Percentiles rank a stretch among this genome's conserved stretches.
phyloP scores from a whole-genome alignment of 495 filamentous ascomycete species.

The Polyplosphaeria fusca region DNA sequence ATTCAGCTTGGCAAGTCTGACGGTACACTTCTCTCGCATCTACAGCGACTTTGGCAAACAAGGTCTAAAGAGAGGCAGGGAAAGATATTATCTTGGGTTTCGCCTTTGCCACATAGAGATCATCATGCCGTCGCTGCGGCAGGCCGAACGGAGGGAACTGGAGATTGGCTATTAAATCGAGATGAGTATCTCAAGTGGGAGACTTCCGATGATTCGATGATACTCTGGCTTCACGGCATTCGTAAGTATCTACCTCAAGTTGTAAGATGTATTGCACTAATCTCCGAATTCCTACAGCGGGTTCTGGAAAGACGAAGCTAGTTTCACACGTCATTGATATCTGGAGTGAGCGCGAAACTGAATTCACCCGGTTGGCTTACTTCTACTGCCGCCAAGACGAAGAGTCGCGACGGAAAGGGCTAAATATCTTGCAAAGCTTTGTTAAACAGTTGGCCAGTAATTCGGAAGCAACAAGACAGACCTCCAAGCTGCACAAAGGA shows the following conservation, averaged over 20 bases:
- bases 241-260: neutral
- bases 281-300: neutral
- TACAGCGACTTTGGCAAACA: neutral
- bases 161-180: slow-evolving; percentile 23
- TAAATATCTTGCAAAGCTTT: neutral
- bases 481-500: neutral
- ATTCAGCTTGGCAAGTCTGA: neutral
- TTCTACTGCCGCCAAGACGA: neutral
- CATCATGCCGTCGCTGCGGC: slow-evolving; percentile 15
- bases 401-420: neutral
- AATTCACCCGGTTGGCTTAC: neutral
- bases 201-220: slow-evolving; percentile 21
- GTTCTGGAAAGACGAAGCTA: neutral
- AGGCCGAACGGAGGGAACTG: slow-evolving; percentile 13
- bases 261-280: neutral
- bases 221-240: slow-evolving; percentile 34
- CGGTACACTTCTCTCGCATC: neutral
- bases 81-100: slow-evolving; percentile 24
- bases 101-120: slow-evolving; percentile 10
- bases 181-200: slow-evolving; percentile 19
- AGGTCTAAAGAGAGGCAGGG: neutral
- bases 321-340: neutral
- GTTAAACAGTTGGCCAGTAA: neutral
- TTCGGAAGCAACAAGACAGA: neutral
- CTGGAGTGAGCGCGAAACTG: neutral